Conservation (phyloP, 1,284 basidiomycete species). For the Dichomitus squalens region DNA sequence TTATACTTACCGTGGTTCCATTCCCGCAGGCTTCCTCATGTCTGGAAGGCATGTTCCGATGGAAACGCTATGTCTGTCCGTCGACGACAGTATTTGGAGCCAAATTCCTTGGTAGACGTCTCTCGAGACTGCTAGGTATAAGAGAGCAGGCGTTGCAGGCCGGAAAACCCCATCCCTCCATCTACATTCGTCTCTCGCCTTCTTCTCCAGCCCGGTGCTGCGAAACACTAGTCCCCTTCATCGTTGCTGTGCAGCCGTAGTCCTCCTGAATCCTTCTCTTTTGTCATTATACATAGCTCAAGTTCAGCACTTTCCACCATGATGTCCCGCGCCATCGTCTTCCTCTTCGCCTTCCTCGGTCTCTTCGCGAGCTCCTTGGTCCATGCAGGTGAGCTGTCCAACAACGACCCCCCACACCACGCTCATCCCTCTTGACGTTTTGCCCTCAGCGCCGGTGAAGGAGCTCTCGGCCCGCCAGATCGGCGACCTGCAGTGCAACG, state of each 20-base stretch:
- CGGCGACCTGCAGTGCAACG: conserved; percentile 38
- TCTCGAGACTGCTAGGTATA: not conserved
- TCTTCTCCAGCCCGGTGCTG: not conserved
- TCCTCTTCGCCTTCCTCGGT: conserved; percentile 15
- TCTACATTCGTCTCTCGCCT: not conserved
- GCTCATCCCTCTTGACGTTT: not conserved
- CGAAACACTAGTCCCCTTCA: not conserved
- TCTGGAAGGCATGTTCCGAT: too few species aligned
- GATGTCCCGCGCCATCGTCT: conserved; percentile 16
- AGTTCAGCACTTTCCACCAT: not conserved
- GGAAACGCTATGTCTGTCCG: too few species aligned
- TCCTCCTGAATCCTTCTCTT: not conserved
- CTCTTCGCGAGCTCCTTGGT: conserved; percentile 18
- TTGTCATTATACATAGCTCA: too few species aligned
- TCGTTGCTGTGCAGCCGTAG: not conserved
- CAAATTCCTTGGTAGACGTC: not conserved
- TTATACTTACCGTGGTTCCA: too few species aligned
- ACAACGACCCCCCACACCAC: too few species aligned
- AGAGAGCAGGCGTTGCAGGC: not conserved
- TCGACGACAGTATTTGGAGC: too few species aligned
- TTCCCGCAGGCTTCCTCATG: too few species aligned
- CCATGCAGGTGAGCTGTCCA: conserved; percentile 11
- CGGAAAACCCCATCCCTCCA: not conserved
- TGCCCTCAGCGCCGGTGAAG: conserved; percentile 7
- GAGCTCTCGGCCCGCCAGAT: conserved; percentile 31